Conservation (phyloP, 805 yeast species). For the Kodamaea kaohsiungensis region DNA sequence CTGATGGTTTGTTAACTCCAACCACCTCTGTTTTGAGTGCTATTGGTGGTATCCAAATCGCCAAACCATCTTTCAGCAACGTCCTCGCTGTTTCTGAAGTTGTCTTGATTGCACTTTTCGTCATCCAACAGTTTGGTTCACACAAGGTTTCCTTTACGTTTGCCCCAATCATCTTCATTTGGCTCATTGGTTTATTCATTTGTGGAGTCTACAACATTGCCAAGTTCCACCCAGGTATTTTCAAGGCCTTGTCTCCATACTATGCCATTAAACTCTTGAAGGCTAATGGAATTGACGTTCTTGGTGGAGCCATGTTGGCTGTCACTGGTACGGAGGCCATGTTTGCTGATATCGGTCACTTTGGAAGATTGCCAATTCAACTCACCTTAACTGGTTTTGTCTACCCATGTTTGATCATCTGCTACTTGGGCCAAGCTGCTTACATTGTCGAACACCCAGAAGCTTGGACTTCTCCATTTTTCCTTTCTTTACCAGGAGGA, state of each 20-base stretch:
- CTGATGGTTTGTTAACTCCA: constrained; percentile 64
- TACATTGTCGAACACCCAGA: constrained; percentile 43
- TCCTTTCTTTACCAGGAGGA: constrained; percentile 52
- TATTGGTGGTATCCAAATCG: constrained; percentile 55
- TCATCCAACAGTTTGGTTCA: constrained; percentile 52
- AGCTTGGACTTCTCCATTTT: constrained; percentile 45
- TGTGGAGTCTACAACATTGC: constrained; percentile 50
- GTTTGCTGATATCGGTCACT: constrained; percentile 65
- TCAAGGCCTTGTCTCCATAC: constrained; percentile 51
- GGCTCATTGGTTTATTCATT: constrained; percentile 48
- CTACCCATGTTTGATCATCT: constrained; percentile 53
- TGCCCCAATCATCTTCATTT: constrained; percentile 55
- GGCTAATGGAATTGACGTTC: constrained; percentile 40
- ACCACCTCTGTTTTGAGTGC: constrained; percentile 63
- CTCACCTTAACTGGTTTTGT: constrained; percentile 47
- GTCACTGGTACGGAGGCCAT: constrained; percentile 64
- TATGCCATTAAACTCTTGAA: constrained; percentile 50
- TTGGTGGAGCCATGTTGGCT: constrained; percentile 54
- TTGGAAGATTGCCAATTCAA: constrained; percentile 51
- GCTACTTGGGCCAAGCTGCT: constrained; percentile 62
- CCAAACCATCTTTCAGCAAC: constrained; percentile 44
- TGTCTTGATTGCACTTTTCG: constrained; percentile 46
- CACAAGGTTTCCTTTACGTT: constrained; percentile 47
- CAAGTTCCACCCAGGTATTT: constrained; percentile 41
- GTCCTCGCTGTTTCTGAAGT: constrained; percentile 53